A percentile compares a stretch with the other conserved stretches of the same genome.
These are phyloP conservation scores for Penicillium turbatum DNA, from an alignment of 495 filamentous ascomycete genomes.

Conservation along the genomic window DNA sequence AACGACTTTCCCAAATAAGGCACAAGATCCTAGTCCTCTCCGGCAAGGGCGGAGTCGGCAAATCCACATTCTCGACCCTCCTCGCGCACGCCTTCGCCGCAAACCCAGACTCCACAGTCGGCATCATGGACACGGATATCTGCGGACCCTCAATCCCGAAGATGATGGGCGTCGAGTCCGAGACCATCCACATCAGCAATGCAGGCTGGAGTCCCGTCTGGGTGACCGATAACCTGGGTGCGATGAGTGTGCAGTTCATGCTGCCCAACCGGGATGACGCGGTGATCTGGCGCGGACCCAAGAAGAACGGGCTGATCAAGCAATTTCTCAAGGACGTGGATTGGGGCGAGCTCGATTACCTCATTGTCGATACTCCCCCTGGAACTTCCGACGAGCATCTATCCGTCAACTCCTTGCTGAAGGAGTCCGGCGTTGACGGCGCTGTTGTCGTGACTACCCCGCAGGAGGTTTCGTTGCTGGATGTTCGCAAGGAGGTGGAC, in stretches of 20 bases:
- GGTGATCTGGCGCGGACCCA: conserved; percentile 93
- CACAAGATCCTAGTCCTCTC: conserved; percentile 91
- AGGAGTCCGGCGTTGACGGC: conserved; percentile 85
- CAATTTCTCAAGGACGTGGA: conserved; percentile 95
- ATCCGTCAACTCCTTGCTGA: conserved; percentile 81
- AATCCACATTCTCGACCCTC: conserved; percentile 84
- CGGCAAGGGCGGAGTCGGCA: conserved; percentile 95
- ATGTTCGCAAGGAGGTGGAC: conserved; percentile 94
- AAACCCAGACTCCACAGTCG: conserved; percentile 69
- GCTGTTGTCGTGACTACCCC: conserved; percentile 92
- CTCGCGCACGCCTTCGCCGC: conserved; percentile 83
- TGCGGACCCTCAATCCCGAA: conserved; percentile 92
- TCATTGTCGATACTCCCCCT: conserved; percentile 92
- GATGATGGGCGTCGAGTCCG: conserved; percentile 94
- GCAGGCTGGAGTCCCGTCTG: conserved; percentile 91
- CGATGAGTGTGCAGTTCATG: conserved; percentile 99
- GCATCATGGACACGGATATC: conserved; percentile 96
- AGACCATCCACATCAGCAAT: conserved; percentile 82
- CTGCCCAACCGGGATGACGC: conserved; percentile 87
- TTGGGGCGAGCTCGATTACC: conserved; percentile 90
- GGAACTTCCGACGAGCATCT: conserved; percentile 95
- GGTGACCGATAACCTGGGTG: conserved; percentile 83
- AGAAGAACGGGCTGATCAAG: conserved; percentile 98
- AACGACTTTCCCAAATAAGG: conserved; percentile 70
- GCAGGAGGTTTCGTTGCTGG: conserved; percentile 87